Conservation (phyloP, 192 early-diverging fungal genomes). For the Pilaira anomala region DNA sequence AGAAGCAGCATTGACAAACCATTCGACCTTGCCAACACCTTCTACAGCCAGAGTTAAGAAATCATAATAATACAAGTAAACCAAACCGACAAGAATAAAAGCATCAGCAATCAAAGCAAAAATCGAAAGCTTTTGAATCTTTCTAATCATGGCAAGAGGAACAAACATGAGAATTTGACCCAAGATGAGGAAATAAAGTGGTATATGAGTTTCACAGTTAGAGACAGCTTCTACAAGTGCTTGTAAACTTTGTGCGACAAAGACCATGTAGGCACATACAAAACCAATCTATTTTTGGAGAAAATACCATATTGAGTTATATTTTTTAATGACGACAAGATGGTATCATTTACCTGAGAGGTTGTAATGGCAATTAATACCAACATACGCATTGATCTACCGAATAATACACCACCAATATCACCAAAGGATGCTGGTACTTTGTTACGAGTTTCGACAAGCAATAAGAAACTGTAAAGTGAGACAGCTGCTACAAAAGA, state of each 20-base stretch:
- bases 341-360: slow-evolving; percentile 36
- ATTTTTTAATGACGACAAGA: too few relatives aligned
- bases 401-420: slow-evolving; percentile 64
- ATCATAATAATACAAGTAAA: slow-evolving; percentile 80
- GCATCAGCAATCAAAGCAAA: slow-evolving; percentile 86
- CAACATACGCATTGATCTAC: slow-evolving; percentile 56
- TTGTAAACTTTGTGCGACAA: slow-evolving; percentile 85
- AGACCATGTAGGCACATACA: slow-evolving; percentile 89
- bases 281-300: slow-evolving; percentile 62
- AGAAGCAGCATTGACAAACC: slow-evolving; percentile 60
- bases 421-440: slow-evolving; percentile 68
- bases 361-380: slow-evolving; percentile 50
- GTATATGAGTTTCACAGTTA: slow-evolving; percentile 53
- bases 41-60: slow-evolving; percentile 53
- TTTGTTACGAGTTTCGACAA: slow-evolving; percentile 61
- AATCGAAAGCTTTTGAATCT: slow-evolving; percentile 81
- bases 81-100: slow-evolving; percentile 84
- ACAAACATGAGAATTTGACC: slow-evolving; percentile 73
- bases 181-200: slow-evolving; percentile 54
- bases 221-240: slow-evolving; percentile 71
- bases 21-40: slow-evolving; percentile 59
- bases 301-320: not conserved
- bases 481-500: slow-evolving; percentile 58
- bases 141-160: slow-evolving; percentile 86
- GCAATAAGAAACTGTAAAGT: slow-evolving; percentile 63